Evolutionary conservation across 2,329 filamentous ascomycete species (phyloP).

Genomic region (Fusarium sp.): DNA sequence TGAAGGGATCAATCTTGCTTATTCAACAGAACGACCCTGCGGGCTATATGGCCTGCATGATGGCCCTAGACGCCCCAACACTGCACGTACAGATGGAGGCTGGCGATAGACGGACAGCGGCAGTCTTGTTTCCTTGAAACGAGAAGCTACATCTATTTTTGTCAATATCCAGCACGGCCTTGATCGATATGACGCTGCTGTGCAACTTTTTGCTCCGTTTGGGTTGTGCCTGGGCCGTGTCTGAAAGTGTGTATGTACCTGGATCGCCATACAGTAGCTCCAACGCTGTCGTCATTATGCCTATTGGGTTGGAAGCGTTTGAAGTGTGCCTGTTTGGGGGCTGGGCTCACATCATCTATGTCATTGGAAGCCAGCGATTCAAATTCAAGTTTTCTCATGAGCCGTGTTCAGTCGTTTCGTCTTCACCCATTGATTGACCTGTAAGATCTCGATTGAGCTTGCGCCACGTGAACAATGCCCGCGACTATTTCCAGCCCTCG

Average conservation of each 20-base stretch:
- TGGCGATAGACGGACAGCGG: slow-evolving; percentile 6
- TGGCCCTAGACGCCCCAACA: slow-evolving; percentile 16
- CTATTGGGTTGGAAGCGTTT: neutral
- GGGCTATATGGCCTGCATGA: slow-evolving; percentile 13
- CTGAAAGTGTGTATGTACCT: slow-evolving; percentile 20
- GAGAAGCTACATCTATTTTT: neutral
- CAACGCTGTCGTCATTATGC: slow-evolving; percentile 25
- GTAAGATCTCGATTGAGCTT: slow-evolving; percentile 11
- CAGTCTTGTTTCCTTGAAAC: slow-evolving; percentile 5
- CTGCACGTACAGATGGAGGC: slow-evolving; percentile 24
- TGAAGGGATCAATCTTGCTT: slow-evolving; percentile 27
- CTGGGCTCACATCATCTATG: slow-evolving; percentile 26
- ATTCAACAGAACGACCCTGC: slow-evolving; percentile 15
- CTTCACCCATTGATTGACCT: slow-evolving; percentile 20
- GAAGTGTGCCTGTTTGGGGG: slow-evolving; percentile 4
- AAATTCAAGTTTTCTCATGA: neutral
- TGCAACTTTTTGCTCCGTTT: neutral
- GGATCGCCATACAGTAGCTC: slow-evolving; percentile 29
- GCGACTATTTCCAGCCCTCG: slow-evolving; percentile 21
- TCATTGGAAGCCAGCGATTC: neutral
- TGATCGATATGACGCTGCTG: neutral
- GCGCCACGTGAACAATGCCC: slow-evolving; percentile 16
- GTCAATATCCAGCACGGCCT: neutral
- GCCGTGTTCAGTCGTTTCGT: neutral
- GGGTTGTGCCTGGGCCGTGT: slow-evolving; percentile 17